These are phyloP conservation scores for Malassezia nana DNA, from an alignment of 1,284 basidiomycete genomes.

Conservation along the genomic window DNA sequence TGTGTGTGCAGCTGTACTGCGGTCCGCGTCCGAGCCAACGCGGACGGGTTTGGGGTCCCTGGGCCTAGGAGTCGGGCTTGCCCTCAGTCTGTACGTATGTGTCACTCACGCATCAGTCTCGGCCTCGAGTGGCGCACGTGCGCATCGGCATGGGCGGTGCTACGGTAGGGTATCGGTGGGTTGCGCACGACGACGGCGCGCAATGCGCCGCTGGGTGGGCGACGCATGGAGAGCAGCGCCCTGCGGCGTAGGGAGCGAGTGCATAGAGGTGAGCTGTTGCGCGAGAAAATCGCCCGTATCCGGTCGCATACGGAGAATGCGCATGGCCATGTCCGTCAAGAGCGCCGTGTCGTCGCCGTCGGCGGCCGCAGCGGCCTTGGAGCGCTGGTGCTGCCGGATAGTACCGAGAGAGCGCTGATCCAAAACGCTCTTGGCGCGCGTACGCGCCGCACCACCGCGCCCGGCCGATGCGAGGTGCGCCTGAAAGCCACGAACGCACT, in stretches of 20 bases:
- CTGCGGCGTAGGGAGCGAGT: constrained; percentile 18
- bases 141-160: background rate
- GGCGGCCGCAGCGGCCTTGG: constrained; percentile 56
- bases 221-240: background rate
- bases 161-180: background rate
- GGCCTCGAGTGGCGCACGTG: background rate
- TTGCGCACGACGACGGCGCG: background rate
- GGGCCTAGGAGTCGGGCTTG: background rate
- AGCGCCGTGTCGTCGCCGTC: constrained; percentile 48
- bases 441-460: constrained; percentile 51
- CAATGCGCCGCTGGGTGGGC: constrained; percentile 1
- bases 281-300: constrained; percentile 37
- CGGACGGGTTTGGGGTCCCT: background rate
- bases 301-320: constrained; percentile 35
- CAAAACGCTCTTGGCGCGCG: constrained; percentile 57
- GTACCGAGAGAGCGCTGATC: constrained; percentile 82
- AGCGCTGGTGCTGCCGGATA: constrained; percentile 84
- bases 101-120: background rate
- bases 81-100: background rate
- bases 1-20: background rate
- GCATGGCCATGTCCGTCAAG: constrained; percentile 37
- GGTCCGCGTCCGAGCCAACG: background rate
- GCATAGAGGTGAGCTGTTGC: constrained; percentile 36
- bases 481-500: constrained; percentile 87
- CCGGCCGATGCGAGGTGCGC: constrained; percentile 23